These are phyloP conservation scores for Plantago coronopus DNA, from an alignment of 305 asterid genomes.

Conservation along the genomic window DNA sequence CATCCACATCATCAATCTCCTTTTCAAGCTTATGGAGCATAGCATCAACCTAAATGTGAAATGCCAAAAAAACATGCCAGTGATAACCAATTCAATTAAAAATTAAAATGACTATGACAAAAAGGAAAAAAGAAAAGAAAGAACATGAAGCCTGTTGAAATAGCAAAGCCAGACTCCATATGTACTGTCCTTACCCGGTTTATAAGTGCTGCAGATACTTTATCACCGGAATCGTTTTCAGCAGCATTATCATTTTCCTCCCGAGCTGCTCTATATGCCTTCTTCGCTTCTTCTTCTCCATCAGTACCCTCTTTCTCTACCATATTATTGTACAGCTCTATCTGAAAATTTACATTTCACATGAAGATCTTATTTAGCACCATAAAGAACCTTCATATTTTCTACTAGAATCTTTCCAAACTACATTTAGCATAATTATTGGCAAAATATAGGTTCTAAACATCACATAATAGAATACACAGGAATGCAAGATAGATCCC, in stretches of 20 bases:
- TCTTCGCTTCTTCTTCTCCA: slow-evolving; percentile 68
- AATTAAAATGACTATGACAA: slow-evolving; percentile 9
- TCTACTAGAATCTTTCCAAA: slow-evolving; percentile 13
- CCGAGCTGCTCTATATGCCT: slow-evolving; percentile 86
- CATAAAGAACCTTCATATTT: slow-evolving; percentile 9
- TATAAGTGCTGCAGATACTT: slow-evolving; percentile 86
- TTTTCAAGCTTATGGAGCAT: slow-evolving; percentile 98
- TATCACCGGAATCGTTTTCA: slow-evolving; percentile 63
- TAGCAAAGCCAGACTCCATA: slow-evolving; percentile 17
- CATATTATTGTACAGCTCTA: slow-evolving; percentile 79
- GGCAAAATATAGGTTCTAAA: slow-evolving; percentile 1
- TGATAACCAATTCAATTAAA: slow-evolving; percentile 15
- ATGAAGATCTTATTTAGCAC: slow-evolving; percentile 1
- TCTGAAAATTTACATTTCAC: slow-evolving; percentile 43
- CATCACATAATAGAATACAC: neutral
- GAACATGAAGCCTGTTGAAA: slow-evolving; percentile 9
- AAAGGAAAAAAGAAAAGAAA: neutral
- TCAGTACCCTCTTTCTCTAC: slow-evolving; percentile 78
- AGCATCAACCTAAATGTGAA: slow-evolving; percentile 71
- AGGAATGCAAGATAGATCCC: neutral
- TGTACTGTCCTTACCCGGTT: slow-evolving; percentile 57
- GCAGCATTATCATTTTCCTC: slow-evolving; percentile 58
- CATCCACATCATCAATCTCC: slow-evolving; percentile 97
- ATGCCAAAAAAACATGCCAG: slow-evolving; percentile 25
- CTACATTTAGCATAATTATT: slow-evolving; percentile 2